Evolutionary conservation across 2,329 filamentous ascomycete species (phyloP).

Genomic region (Hypocrella siamensis): DNA sequence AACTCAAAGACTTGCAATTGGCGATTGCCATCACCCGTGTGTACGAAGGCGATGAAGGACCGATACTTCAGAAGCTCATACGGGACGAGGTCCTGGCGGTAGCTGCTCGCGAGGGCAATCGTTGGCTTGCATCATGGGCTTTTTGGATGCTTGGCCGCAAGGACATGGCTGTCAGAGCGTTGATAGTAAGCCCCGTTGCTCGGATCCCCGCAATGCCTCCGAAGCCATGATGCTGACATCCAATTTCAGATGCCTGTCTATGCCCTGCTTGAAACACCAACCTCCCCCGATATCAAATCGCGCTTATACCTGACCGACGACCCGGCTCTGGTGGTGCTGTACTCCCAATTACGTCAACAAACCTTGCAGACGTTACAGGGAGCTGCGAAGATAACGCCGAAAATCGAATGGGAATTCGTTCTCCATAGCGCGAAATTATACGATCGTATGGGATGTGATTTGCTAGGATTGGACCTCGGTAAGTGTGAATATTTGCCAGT

Average conservation of each 20-base stretch:
- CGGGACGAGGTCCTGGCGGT: slow-evolving; percentile 64
- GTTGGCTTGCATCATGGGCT: slow-evolving; percentile 91
- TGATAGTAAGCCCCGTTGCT: slow-evolving; percentile 46
- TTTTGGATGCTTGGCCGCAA: slow-evolving; percentile 79
- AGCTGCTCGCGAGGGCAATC: slow-evolving; percentile 68
- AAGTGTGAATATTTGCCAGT: slow-evolving; percentile 14
- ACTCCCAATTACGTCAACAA: slow-evolving; percentile 69
- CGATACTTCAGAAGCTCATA: slow-evolving; percentile 56
- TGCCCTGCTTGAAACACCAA: slow-evolving; percentile 52
- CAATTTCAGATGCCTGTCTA: slow-evolving; percentile 56
- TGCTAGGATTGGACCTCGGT: slow-evolving; percentile 75
- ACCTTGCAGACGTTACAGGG: slow-evolving; percentile 72
- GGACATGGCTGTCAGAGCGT: slow-evolving; percentile 68
- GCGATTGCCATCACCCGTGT: slow-evolving; percentile 78
- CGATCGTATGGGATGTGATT: slow-evolving; percentile 83
- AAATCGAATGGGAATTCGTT: slow-evolving; percentile 77
- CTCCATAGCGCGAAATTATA: slow-evolving; percentile 74
- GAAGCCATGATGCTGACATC: background rate
- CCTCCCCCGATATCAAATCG: slow-evolving; percentile 53
- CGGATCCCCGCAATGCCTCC: background rate
- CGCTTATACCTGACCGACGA: slow-evolving; percentile 81
- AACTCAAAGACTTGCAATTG: slow-evolving; percentile 77
- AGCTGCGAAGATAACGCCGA: slow-evolving; percentile 64
- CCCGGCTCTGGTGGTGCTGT: slow-evolving; percentile 74
- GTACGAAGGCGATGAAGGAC: slow-evolving; percentile 72